Base-by-base conservation (phyloP, 345 rosid species). In the Draba incana region DNA sequence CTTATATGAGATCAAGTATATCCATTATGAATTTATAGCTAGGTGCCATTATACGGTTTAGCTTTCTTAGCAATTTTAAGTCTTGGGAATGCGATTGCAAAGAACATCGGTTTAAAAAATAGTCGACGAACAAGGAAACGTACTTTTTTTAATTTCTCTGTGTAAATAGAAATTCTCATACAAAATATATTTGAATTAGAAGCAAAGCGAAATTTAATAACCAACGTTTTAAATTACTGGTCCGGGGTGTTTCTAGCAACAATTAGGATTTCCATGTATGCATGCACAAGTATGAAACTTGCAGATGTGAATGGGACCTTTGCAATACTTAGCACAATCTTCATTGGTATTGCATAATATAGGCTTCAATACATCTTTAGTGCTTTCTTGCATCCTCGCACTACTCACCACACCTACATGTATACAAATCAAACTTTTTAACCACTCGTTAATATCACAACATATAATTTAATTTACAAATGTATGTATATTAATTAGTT, bases 241-340 rank as follows among this genome's bases (percentile, higher is more conserved):
- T 7, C 38, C 38, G 24, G 6, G 49, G 16, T 37, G 57, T 38
- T 47, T 69, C 58, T 69, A 59, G 66, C 59, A 60, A 60, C 67
- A 70, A 20, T 50, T 0, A 60, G 67, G 67, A 44, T 70, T 70
- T 61, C 68, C 75, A 0, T 53, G 45, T 15, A 70, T 53, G 53
- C 74, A 70, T 1, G 4, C 16, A 70, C 74, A 70, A 60, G 68
- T 70, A 31, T 70, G 35, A 51, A 0, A 20, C 0, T 0, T 0
- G 46, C 74, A 70, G 24, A 15, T 60, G 74, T 27, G 74, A 24
- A 69, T 41, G 38, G 43, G 66, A 30, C 74, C 74, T 69, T 50
- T 49, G 59, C 66, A 69, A 27, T 3, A 69, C 60, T 50, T 60
- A 13, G 67, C 43, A 69, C 74, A 60, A 60, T 69, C 67, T 69